Base-by-base conservation (phyloP, 805 yeast genomes). In the Zygotorulaspora danielsina region DNA sequence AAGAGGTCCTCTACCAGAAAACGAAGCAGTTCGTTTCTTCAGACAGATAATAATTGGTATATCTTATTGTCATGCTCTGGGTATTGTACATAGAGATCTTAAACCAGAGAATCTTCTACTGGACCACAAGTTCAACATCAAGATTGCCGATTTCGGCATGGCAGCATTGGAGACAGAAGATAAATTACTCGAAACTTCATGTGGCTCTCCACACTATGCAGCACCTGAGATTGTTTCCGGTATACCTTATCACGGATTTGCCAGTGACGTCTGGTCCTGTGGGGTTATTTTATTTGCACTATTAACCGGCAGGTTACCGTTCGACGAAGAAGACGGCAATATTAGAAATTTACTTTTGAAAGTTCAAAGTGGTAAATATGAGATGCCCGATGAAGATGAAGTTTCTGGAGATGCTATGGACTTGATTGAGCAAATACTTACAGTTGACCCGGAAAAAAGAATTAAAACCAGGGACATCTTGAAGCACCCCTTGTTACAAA, bases 101-200 rank as follows among this genome's bases (percentile, higher is more conserved):
- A 84, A 84, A 56, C 94, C 94, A 2, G 94, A 84, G 57, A 84
- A 84, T 65, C 64, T 84, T 51, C 64, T 84, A 30, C 69, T 89
- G 30, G 97, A 89, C 66, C 80, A 81, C 57, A 75, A 86, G 59
- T 77, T 81, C 47, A 88, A 87, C 62, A 89, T 93, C 61, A 93
- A 93, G 63, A 87, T 93, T 50, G 98, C 98, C 7, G 98, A 93
- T 65, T 93, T 93, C 61, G 98, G 98, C 22, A 93, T 93, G 98
- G 98, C 98, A 12, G 97, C 98, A 5, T 68, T 93, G 32, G 97
- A 93, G 61, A 76, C 86, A 20, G 76, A 75, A 38, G 90, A 81
- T 50, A 78, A 83, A 52, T 66, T 90, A 55, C 70, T 93, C 42
- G 97, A 90, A 61, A 93, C 98, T 3, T 81, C 94, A 13, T 93